Evolutionary conservation across 2,329 filamentous ascomycete species (phyloP).

Genomic region (Colletotrichum sp.): DNA sequence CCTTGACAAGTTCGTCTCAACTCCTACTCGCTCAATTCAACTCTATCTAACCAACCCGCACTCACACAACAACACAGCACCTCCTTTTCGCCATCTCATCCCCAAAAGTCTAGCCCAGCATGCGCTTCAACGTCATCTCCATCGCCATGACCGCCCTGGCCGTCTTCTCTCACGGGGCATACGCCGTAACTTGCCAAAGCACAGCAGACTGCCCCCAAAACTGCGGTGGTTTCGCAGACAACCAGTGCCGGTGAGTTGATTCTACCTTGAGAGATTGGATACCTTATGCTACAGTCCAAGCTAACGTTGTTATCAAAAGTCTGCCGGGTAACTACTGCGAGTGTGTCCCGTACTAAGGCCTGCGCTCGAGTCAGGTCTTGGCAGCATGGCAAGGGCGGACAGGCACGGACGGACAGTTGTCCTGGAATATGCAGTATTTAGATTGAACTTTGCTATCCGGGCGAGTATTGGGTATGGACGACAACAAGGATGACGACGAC

Average conservation of each 20-base stretch:
- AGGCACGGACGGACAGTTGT: background rate
- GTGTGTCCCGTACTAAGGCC: background rate
- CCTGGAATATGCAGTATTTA: background rate
- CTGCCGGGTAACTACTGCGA: background rate
- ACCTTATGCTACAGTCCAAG: fast-evolving
- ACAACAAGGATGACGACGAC: background rate
- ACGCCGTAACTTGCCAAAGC: background rate
- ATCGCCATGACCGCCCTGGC: background rate
- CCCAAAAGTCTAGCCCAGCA: background rate
- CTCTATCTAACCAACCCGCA: background rate
- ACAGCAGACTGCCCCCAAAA: background rate
- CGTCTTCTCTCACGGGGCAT: background rate
- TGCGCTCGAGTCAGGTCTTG: background rate
- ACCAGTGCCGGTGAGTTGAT: background rate
- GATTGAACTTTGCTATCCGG: background rate
- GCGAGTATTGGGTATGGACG: background rate
- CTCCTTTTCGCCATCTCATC: fast-evolving
- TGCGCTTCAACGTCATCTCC: background rate
- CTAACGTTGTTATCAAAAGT: background rate
- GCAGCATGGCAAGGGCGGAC: background rate
- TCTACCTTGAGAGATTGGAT: too few relatives aligned
- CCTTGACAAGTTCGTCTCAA: background rate
- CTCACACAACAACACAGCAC: background rate
- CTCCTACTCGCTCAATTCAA: background rate
- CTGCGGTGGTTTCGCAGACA: background rate